A percentile compares a stretch with the other conserved stretches of the same genome.
phyloP scores from a whole-genome alignment of 352 stramenopile species.

The Phytophthora citricola region DNA sequence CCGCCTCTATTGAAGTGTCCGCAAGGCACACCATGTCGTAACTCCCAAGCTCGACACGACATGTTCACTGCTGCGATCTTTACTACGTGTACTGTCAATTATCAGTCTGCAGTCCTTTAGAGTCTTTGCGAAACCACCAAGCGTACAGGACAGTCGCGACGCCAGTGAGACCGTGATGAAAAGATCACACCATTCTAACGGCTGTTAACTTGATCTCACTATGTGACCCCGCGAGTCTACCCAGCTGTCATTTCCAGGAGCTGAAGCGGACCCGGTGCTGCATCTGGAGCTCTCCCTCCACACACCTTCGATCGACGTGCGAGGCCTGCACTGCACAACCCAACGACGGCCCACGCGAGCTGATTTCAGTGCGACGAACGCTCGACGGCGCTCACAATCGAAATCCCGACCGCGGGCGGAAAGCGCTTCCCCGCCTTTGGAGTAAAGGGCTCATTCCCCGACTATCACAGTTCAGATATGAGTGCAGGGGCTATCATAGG shows the following conservation, averaged over 20 bases:
- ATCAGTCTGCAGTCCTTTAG: no score
- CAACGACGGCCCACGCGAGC: conserved; percentile 28
- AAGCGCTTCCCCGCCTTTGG: conserved; percentile 1
- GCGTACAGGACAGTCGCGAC: background rate
- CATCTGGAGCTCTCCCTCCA: conserved; percentile 25
- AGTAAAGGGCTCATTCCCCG: conserved; percentile 15
- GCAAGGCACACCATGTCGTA: background rate
- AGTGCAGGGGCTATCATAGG: conserved; percentile 47
- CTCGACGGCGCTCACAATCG: conserved; percentile 19
- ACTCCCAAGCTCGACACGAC: background rate
- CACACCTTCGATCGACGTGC: conserved; percentile 22
- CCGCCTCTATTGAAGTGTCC: conserved; percentile 16
- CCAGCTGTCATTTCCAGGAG: conserved; percentile 12
- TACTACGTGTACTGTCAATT: background rate
- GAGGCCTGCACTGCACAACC: background rate
- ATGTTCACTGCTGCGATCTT: background rate
- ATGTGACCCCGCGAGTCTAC: background rate
- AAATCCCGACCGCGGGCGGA: conserved; percentile 16
- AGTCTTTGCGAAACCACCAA: no score
- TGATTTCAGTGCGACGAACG: conserved; percentile 35
- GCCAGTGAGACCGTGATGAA: background rate
- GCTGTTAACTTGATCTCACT: conserved; percentile 23
- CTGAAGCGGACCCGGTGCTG: conserved; percentile 12
- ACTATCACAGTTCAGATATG: conserved; percentile 27
- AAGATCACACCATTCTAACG: conserved; percentile 13